Base-by-base conservation (phyloP, 2,329 filamentous ascomycete genomes). In the Alternaria brassicicola region DNA sequence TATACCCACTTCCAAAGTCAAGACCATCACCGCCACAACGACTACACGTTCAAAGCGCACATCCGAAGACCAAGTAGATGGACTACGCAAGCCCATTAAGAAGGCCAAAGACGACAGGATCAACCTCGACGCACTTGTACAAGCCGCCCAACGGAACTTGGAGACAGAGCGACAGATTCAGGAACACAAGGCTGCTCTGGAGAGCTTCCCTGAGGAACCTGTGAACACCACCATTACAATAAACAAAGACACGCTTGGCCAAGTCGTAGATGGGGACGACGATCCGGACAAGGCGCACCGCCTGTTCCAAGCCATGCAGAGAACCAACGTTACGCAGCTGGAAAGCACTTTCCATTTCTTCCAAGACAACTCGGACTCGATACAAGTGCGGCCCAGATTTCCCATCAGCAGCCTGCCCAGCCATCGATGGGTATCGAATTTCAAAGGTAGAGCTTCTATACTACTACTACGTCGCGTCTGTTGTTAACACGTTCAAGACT, bases 181-280 rank as follows among this genome's bases (percentile, higher is more conserved):
- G 15, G 62, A 71, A 48, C 63, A 54, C 28, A 74, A 71, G 41
- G 68, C 69, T 21, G 58, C 69, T 17, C 57, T 76, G n/a, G 67
- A 73, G 1, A 63, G 63, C 13, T 45, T 59, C 2, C 50, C 64
- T 35, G 67, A 65, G 36, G 65, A 59, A 50, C 49, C 49, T 36
- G 31, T 33, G 9, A 47, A 25, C 17, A 23, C 48, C 6, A 46
- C 57, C 9, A 30, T 66, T 4, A 36, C 51, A 1, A 52, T 76
- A 21, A 65, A 63, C 38, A 68, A 76, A 66, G 63, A 70, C 13
- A 63, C 65, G 31, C 57, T 77, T 15, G 67, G 65, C 4, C 63
- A 65, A 52, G 63, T 65, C 10, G 61, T 75, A 5, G 46, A 92
- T 88, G 68, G 94, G 87, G 67, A 97, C 85, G 26, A 97, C 85